phyloP scores from a whole-genome alignment of 768 basidiomycete genomes.

The Crucibulum laeve region DNA sequence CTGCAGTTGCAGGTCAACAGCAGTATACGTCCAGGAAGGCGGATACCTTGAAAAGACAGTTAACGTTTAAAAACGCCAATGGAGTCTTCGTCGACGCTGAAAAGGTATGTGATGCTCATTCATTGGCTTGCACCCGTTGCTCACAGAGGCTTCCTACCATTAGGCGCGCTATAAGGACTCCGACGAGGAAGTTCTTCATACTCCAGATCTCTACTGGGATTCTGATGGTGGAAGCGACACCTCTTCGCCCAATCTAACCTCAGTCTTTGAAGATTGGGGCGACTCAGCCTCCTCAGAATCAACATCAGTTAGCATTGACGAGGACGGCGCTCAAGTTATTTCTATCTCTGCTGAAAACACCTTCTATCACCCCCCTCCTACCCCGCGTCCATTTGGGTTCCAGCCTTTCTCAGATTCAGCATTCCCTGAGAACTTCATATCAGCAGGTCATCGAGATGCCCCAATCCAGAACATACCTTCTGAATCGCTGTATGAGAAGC shows the following conservation, averaged over 20 bases:
- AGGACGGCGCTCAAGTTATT: conserved; percentile 29
- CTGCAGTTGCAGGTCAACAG: conserved; percentile 10
- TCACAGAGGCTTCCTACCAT: no score
- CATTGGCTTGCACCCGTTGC: no score
- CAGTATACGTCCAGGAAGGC: conserved; percentile 4
- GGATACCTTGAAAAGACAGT: neutral
- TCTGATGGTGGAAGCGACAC: conserved; percentile 6
- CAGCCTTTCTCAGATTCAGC: conserved; percentile 21
- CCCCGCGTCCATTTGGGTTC: conserved; percentile 21
- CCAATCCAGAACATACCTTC: conserved; percentile 16
- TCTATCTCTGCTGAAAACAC: conserved; percentile 32
- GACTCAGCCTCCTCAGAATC: conserved; percentile 1
- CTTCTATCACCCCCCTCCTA: conserved; percentile 27
- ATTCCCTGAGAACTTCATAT: conserved; percentile 17
- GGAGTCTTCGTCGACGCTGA: neutral
- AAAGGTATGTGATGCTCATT: no score
- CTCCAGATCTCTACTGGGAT: neutral
- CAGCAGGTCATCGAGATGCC: no score
- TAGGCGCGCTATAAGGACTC: no score
- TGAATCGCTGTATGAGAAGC: no score
- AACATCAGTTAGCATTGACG: conserved; percentile 11
- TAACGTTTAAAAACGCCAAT: neutral
- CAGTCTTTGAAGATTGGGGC: conserved; percentile 9
- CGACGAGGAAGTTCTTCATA: no score
- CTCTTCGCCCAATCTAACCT: conserved; percentile 6